Evolutionary conservation across 1,284 basidiomycete genomes (phyloP).

Genomic region (Ustilago curta): DNA sequence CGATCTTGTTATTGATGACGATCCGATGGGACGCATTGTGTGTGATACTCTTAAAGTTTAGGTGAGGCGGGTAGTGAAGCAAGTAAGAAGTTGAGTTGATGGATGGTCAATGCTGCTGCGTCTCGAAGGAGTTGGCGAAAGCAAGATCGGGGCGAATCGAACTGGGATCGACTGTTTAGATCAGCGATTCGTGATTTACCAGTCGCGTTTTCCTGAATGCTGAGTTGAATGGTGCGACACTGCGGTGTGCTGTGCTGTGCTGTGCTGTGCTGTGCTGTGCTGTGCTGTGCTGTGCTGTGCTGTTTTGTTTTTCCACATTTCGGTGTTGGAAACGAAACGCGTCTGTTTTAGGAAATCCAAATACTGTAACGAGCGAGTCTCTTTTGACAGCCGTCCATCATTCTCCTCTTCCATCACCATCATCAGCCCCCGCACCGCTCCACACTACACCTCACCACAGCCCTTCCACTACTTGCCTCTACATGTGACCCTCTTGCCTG

Average conservation of each 20-base stretch:
- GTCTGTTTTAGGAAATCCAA: constrained; percentile 5
- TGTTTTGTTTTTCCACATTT: neutral
- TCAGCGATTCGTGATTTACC: constrained; percentile 16
- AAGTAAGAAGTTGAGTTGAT: neutral
- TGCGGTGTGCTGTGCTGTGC: constrained; percentile 5
- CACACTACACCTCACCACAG: neutral
- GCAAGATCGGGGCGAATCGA: neutral
- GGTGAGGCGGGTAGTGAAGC: neutral
- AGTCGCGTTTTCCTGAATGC: constrained; percentile 8
- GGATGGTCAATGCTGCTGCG: constrained; percentile 14
- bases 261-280: neutral
- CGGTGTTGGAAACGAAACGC: constrained; percentile 16
- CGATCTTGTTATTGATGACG: neutral
- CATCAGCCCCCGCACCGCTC: constrained; percentile 10
- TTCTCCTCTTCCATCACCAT: neutral
- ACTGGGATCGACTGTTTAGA: neutral
- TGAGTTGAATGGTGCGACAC: neutral
- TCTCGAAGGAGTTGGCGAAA: too few species aligned
- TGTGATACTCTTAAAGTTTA: too few species aligned
- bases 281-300: constrained; percentile 10
- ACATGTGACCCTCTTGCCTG: neutral
- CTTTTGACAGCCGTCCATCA: neutral
- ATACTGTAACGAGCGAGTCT: neutral
- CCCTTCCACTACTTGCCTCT: neutral
- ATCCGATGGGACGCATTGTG: constrained; percentile 8